phyloP scores from a whole-genome alignment of 441 rosid genomes.

The Populus tomentosa region DNA sequence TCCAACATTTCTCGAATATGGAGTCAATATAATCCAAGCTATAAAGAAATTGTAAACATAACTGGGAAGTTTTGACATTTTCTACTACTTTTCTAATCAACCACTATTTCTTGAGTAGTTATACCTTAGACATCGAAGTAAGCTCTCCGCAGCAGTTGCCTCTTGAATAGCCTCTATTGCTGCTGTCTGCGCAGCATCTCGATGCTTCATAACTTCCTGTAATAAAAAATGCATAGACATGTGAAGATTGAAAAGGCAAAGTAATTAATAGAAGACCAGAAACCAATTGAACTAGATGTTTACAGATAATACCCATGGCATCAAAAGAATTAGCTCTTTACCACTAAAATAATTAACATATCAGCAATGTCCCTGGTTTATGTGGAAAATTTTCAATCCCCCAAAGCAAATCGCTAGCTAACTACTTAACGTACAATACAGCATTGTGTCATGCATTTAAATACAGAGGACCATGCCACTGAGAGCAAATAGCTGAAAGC shows the following conservation, averaged over 20 bases:
- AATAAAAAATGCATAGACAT: constrained; percentile 1
- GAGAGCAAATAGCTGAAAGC: background rate
- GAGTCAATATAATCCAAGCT: background rate
- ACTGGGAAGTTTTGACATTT: background rate
- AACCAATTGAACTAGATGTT: background rate
- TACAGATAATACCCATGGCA: background rate
- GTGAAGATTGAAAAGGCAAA: constrained; percentile 10
- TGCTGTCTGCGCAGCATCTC: constrained; percentile 89
- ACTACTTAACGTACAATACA: no score
- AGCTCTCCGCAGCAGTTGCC: constrained; percentile 89
- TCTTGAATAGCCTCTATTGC: constrained; percentile 92
- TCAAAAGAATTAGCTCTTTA: background rate
- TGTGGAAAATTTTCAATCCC: background rate
- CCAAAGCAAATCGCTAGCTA: background rate
- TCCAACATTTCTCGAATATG: background rate
- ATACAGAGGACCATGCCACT: background rate
- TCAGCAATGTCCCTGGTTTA: background rate
- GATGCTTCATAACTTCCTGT: constrained; percentile 82
- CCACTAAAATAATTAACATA: background rate
- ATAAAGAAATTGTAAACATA: background rate
- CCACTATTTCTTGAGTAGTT: background rate
- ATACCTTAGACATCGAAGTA: constrained; percentile 87
- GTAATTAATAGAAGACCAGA: background rate
- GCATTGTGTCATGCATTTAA: background rate
- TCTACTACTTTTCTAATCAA: background rate